phyloP scores from a whole-genome alignment of 176 grass and related monocot species.

The Elymus sibiricus region DNA sequence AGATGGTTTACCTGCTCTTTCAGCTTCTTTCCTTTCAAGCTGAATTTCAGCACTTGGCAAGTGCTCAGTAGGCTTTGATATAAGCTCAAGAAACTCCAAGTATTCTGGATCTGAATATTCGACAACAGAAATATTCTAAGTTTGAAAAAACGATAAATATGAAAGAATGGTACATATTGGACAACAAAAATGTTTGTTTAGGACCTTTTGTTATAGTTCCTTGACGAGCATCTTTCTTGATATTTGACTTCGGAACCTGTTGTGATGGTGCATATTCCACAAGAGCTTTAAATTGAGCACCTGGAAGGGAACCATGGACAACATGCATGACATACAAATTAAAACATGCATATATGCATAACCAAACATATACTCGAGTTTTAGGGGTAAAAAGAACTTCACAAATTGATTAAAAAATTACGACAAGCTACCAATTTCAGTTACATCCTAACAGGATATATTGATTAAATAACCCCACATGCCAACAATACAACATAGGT shows the following conservation, averaged over 20 bases:
- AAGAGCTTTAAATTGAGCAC: conserved; percentile 91
- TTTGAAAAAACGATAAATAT: conserved; percentile 28
- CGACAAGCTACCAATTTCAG: neutral
- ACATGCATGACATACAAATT: conserved; percentile 26
- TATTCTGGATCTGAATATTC: conserved; percentile 81
- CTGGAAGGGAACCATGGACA: conserved; percentile 34
- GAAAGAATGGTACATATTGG: neutral
- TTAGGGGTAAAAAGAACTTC: neutral
- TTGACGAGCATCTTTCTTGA: conserved; percentile 91
- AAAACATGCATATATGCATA: conserved; percentile 11
- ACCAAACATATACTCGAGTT: neutral
- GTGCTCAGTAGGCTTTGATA: conserved; percentile 85
- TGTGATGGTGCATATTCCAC: conserved; percentile 96
- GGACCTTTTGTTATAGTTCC: conserved; percentile 87
- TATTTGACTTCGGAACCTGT: conserved; percentile 57
- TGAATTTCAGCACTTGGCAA: conserved; percentile 99
- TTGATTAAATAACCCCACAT: conserved; percentile 3
- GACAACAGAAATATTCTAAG: conserved; percentile 5
- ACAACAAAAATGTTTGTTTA: neutral
- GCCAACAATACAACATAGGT: neutral
- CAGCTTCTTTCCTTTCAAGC: conserved; percentile 97
- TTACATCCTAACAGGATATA: conserved; percentile 7
- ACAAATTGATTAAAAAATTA: neutral
- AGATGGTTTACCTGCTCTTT: conserved; percentile 73
- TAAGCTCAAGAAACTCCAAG: conserved; percentile 81